Percentiles rank a stretch among this genome's conserved stretches.
Conservation (phyloP, 495 filamentous ascomycete genomes). For the Aspergillus egyptiacus region DNA sequence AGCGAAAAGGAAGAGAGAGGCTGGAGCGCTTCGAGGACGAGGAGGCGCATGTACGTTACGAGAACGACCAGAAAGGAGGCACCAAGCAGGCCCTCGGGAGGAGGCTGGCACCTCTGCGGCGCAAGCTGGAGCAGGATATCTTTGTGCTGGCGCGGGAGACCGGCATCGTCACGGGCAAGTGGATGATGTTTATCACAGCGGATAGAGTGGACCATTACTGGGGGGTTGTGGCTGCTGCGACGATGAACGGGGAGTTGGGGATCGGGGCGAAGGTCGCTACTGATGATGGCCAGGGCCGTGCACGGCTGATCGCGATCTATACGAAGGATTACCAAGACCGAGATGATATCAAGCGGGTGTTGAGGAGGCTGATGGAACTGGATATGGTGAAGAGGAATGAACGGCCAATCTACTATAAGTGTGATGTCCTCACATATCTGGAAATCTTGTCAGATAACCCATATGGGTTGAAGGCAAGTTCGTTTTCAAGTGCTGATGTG, state of each 20-base stretch:
- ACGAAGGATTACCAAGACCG: constrained; percentile 65
- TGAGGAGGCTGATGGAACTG: constrained; percentile 52
- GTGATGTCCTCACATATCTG: constrained; percentile 71
- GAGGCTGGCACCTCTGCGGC: constrained; percentile 47
- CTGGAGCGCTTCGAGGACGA: not conserved
- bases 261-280: constrained; percentile 61
- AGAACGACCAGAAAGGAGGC: constrained; percentile 22
- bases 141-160: constrained; percentile 49
- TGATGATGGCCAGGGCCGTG: constrained; percentile 32
- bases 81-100: constrained; percentile 30
- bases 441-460: constrained; percentile 60
- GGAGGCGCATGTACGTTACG: constrained; percentile 30
- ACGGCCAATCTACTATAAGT: constrained; percentile 69
- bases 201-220: constrained; percentile 57
- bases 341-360: constrained; percentile 61
- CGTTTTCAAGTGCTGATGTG: constrained; percentile 42
- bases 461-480: constrained; percentile 58
- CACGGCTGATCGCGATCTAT: constrained; percentile 67
- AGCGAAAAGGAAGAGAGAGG: not conserved
- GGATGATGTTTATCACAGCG: constrained; percentile 70
- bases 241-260: constrained; percentile 59
- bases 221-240: constrained; percentile 56
- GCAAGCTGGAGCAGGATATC: constrained; percentile 48
- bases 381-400: constrained; percentile 47
- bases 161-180: constrained; percentile 63